Percentiles rank a stretch among this genome's conserved stretches.
These are phyloP conservation scores for Blepharisma japonicum DNA, from an alignment of 73 alveolate species.

Conservation along the genomic window DNA sequence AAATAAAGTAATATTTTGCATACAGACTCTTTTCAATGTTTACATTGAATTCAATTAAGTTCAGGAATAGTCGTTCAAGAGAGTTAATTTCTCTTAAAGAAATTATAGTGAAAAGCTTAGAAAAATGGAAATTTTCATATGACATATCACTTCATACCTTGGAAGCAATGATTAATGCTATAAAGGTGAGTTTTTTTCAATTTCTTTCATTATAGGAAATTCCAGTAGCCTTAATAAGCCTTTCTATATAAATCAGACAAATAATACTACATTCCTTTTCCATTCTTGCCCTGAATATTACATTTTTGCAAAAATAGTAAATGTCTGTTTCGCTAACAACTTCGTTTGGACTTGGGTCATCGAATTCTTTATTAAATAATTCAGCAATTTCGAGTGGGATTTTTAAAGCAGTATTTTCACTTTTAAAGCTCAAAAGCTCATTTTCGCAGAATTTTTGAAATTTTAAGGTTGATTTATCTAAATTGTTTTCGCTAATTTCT, in stretches of 20 bases:
- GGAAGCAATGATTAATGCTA: constrained; percentile 90
- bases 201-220: constrained; percentile 89
- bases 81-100: constrained; percentile 91
- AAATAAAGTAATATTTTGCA: constrained; percentile 94
- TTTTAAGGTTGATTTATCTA: neutral
- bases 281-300: constrained; percentile 88
- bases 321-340: constrained; percentile 54
- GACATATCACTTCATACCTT: constrained; percentile 99
- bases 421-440: neutral
- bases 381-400: neutral
- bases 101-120: constrained; percentile 92
- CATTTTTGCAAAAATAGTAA: constrained; percentile 89
- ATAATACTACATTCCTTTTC: constrained; percentile 93
- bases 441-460: neutral
- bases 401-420: neutral
- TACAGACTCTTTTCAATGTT: constrained; percentile 90
- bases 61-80: constrained; percentile 92
- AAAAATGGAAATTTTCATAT: constrained; percentile 96
- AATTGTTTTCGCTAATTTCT: neutral
- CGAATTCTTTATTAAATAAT: neutral
- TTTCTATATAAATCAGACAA: constrained; percentile 89
- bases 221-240: constrained; percentile 91
- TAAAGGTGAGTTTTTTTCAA: constrained; percentile 95
- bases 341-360: neutral
- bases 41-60: constrained; percentile 85